Evolutionary conservation across 2,329 filamentous ascomycete genomes (phyloP), one percentile per base, ranked within the genome.

Genomic region (Rhinocladiella similis): DNA sequence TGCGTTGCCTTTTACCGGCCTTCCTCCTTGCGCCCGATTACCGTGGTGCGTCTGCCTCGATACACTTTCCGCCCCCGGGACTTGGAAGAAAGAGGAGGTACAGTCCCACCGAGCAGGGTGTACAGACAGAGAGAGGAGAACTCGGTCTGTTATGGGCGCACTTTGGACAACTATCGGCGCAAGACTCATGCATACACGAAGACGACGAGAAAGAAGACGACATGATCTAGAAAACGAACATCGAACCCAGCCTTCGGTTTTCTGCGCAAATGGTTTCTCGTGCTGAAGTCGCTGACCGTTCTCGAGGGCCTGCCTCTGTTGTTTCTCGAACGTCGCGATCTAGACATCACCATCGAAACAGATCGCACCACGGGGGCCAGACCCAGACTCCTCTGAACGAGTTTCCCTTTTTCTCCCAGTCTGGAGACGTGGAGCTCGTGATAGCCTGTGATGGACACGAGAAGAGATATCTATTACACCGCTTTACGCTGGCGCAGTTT

Each of bases 401-500:
- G 71, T 97, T 97, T 66, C 93, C 93, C 19, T 77, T 95, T 69
- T 97, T 97, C 73, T 86, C 86, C 48, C 87, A 92, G 66, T 93
- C 89, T 36, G 93, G 93, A 68, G 92, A 97, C 73, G 91, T 97
- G 67, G 93, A 97, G 74, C 91, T 97, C 61, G 69, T 93, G 53
- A 83, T 97, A 67, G 83, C 81, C 68, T 81, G 84, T 13, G 82
- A 88, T 51, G 80, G 83, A 60, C 84, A 86, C 68, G 88, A 94
- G 73, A 89, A 90, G 69, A 83, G 89, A 59, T 97, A 97, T 70
- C 80, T 97, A 46, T 80, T 97, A 54, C 93, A 97, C 75, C 83
- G 87, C 57, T 82, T 97, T 67, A 96, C 93, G 39, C 77, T 97
- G 64, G 87, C 89, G 29, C 89, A 95, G 73, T 96, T 89, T 68